phyloP scores from a whole-genome alignment of 2,329 filamentous ascomycete genomes.

The Ustulina deusta region DNA sequence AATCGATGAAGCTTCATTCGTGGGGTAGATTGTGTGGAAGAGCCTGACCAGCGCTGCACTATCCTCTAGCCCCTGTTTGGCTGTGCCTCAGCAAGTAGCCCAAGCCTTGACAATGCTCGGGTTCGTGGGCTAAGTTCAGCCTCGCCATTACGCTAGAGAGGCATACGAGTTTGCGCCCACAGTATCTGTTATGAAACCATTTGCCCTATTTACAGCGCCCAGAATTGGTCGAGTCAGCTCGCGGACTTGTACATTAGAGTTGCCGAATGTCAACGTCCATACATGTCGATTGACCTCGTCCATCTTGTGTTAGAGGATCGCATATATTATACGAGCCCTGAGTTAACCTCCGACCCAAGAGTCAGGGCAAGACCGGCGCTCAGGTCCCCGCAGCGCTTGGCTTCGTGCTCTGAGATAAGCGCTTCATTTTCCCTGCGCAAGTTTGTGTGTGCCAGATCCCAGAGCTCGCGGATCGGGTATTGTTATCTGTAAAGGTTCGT shows the following conservation, averaged over 20 bases:
- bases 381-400: background rate
- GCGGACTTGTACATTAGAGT: background rate
- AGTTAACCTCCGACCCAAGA: background rate
- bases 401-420: constrained; percentile 1
- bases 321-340: background rate
- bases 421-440: constrained; percentile 2
- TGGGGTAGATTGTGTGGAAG: too few species aligned
- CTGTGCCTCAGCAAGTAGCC: too few species aligned
- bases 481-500: background rate
- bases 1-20: too few species aligned
- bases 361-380: background rate
- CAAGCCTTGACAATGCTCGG: too few species aligned
- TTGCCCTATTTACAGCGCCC: background rate
- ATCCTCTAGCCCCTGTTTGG: too few species aligned
- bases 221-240: background rate
- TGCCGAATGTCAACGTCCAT: constrained; percentile 19
- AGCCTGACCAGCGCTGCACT: too few species aligned
- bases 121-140: too few species aligned
- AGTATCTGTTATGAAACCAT: background rate
- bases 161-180: constrained; percentile 13
- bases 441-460: constrained; percentile 14
- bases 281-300: background rate
- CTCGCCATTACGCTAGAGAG: constrained; percentile 11
- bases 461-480: constrained; percentile 14
- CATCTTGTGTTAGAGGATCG: constrained; percentile 15